Evolutionary conservation across 306 rosid species (phyloP).

Genomic region (Vigna hirtella): DNA sequence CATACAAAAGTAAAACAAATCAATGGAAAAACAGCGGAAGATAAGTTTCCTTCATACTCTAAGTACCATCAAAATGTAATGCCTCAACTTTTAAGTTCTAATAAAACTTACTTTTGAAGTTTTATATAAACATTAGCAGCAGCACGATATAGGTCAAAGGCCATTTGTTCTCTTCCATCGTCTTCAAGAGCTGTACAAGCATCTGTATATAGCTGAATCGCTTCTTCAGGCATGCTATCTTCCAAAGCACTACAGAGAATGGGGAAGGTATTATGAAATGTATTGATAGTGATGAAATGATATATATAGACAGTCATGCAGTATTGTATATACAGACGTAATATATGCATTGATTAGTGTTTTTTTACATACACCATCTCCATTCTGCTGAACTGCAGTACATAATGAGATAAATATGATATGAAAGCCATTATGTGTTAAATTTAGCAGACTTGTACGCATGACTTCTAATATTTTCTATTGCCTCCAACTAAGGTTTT

Average conservation of each 20-base stretch:
- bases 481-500: not conserved
- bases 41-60: conserved; percentile 34
- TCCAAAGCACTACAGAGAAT: conserved; percentile 75
- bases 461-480: conserved; percentile 24
- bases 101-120: conserved; percentile 82
- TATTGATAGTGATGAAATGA: not conserved
- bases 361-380: conserved; percentile 24
- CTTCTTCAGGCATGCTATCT: conserved; percentile 81
- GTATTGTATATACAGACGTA: conserved; percentile 17
- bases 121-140: conserved; percentile 72
- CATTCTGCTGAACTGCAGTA: not conserved
- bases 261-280: conserved; percentile 29
- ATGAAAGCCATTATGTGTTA: conserved; percentile 5
- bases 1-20: conserved; percentile 10
- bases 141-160: conserved; percentile 93
- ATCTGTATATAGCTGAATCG: conserved; percentile 84
- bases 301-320: conserved; percentile 1
- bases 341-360: not conserved
- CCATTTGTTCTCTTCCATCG: conserved; percentile 92
- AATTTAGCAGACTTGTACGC: conserved; percentile 22
- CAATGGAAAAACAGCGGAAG: conserved; percentile 1
- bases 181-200: conserved; percentile 92
- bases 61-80: conserved; percentile 8
- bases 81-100: not conserved
- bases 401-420: not conserved